Evolutionary conservation across 2,329 filamentous ascomycete species (phyloP), one percentile per base, ranked within the genome.

Genomic region (Didymellaceae sp.): DNA sequence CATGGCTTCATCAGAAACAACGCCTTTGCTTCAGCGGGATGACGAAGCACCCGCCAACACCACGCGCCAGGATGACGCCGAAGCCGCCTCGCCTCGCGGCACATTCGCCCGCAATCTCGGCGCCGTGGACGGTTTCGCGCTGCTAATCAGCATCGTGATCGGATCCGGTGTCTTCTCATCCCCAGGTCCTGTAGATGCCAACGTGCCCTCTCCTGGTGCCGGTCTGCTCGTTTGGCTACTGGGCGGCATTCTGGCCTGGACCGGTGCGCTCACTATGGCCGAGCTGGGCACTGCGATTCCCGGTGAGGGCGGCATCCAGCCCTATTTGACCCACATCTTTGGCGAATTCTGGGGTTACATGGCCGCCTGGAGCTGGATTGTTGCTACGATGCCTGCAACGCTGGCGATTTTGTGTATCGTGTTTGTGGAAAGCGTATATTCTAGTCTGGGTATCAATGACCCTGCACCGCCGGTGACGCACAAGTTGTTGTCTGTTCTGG

Each of bases 91-190:
- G 11, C 55, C 59, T 6, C 61, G 47, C 24, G 61, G 61, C n/a
- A 71, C 66, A 2, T 73, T 73, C 45, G 68, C 70, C 6, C 61
- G 61, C 28, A 68, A 62, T 34, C 60, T 73, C 13, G 47, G 61
- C 41, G 64, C 70, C 5, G 39, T 67, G 2, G 67, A 72, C 33
- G 71, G 67, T 14, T 86, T 85, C 57, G 83, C 80, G 14, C 83
- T 87, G 38, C 76, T 86, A 44, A 80, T 86, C 58, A 83, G 81
- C 69, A 85, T 87, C 59, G 83, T 86, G 32, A 85, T 87, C 44
- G 85, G 85, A 17, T 85, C 82, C 32, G 84, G 85, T 38, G 79
- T 87, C 17, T 87, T 87, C 59, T 86, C 85, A 0, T 86, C 84
- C 1, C 84, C 85, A 0, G 84, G 83, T 0, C 78, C 82, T 3